phyloP scores from a whole-genome alignment of 2,329 filamentous ascomycete genomes.

The Hypomyces perniciosus region DNA sequence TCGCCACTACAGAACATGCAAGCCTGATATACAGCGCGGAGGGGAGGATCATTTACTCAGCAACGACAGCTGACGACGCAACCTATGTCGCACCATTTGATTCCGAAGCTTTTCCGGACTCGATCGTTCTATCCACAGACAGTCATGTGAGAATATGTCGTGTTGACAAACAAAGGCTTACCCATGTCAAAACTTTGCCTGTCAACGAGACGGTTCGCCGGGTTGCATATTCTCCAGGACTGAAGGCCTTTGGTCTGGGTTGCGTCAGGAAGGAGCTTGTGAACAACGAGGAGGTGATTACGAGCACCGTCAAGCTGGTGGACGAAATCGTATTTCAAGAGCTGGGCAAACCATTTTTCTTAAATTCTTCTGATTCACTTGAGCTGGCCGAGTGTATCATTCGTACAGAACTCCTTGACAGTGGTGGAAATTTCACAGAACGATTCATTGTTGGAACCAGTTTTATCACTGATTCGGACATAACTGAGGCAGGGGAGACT shows the following conservation, averaged over 20 bases:
- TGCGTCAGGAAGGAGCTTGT: slow-evolving; percentile 71
- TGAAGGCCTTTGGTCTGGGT: slow-evolving; percentile 80
- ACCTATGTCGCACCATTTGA: slow-evolving; percentile 79
- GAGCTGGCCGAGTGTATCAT: slow-evolving; percentile 86
- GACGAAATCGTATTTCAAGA: slow-evolving; percentile 84
- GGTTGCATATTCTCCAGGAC: slow-evolving; percentile 73
- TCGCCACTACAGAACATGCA: slow-evolving; percentile 90
- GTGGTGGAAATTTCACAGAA: slow-evolving; percentile 54
- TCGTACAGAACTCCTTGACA: slow-evolving; percentile 62
- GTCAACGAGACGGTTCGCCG: slow-evolving; percentile 79
- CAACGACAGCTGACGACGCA: slow-evolving; percentile 83
- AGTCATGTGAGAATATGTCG: slow-evolving; percentile 70
- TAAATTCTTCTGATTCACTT: slow-evolving; percentile 42
- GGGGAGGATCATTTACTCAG: slow-evolving; percentile 83
- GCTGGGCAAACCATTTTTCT: slow-evolving; percentile 60
- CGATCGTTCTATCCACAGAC: slow-evolving; percentile 74
- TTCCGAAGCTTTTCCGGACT: slow-evolving; percentile 69
- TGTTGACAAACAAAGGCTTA: slow-evolving; percentile 79
- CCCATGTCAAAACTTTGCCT: slow-evolving; percentile 75
- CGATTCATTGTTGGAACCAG: slow-evolving; percentile 90
- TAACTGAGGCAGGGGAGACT: slow-evolving; percentile 39
- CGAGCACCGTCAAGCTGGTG: slow-evolving; percentile 78
- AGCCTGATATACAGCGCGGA: slow-evolving; percentile 89
- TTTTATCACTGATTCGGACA: slow-evolving; percentile 59
- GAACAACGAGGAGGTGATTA: slow-evolving; percentile 66